Evolutionary conservation across 2,329 filamentous ascomycete species (phyloP), one percentile per base, ranked within the genome.

Genomic region (Phoma herbarum): DNA sequence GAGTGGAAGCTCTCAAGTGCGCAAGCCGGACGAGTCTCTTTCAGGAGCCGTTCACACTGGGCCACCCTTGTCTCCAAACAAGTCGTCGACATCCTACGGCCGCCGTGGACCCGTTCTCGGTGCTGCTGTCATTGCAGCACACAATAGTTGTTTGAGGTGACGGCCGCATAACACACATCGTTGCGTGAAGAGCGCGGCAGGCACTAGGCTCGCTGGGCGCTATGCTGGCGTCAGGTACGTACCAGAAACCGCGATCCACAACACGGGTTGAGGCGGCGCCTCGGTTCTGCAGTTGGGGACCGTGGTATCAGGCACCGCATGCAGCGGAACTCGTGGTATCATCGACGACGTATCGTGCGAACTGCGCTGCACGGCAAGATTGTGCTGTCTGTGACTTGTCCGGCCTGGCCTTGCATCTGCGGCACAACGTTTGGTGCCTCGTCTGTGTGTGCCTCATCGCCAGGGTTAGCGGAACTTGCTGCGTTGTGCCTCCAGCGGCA

Each of bases 121-220:
- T 22, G 31, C 25, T 57, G 49, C 43, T 41, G 44, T 33, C 47
- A 46, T 55, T 23, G 52, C 57, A 56, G 59, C 56, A 59, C 31
- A 56, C 60, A 50, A 50, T 63, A 29, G 53, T 39, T 28, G 65
- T 68, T 68, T 65, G 63, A 67, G 62, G 44, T 50, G 5, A 22
- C 48, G 41, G 47, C 52, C 60, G 68, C 72, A 75, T 74, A 71
- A 72, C 46, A 53, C 57, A 49, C 57, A 49, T 67, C 56, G 65
- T 62, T 61, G 65, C 67, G 67, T 71, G 64, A 66, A 70, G 61
- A 50, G 64, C 51, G 53, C 58, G 52, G 39, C 51, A 54, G 43
- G 11, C 18, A 49, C 53, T 60, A 51, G 49, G 49, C 49, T 45
- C 25, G 51, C 54, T 58, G 39, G 60, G 52, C 57, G 51, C 51